A percentile compares a stretch with the other conserved stretches of the same genome.
Evolutionary conservation across 2,329 filamentous ascomycete genomes (phyloP).

Genomic region (Rhynchosporium secalis): DNA sequence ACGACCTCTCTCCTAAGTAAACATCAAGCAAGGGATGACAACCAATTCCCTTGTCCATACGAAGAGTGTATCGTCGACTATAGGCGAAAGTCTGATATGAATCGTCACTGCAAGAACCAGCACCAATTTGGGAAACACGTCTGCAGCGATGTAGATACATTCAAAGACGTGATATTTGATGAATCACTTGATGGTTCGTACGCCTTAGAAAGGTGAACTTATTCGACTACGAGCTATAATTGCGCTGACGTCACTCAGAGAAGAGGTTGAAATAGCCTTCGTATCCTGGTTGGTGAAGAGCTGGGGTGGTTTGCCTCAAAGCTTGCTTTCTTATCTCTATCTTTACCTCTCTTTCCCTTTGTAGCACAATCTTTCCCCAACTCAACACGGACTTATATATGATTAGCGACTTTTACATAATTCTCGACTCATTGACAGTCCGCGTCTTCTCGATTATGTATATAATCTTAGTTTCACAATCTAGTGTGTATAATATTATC

Average conservation of each 20-base stretch:
- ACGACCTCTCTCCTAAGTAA: not conserved
- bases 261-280: no score
- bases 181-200: not conserved
- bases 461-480: no score
- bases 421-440: no score
- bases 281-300: no score
- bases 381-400: no score
- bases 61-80: not conserved
- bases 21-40: not conserved
- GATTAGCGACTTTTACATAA: no score
- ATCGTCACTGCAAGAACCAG: constrained; percentile 1
- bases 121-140: not conserved
- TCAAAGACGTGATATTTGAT: not conserved
- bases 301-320: no score
- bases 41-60: not conserved
- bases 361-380: no score
- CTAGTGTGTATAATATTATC: no score
- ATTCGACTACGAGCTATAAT: not conserved
- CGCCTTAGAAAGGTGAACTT: not conserved
- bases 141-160: not conserved
- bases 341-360: no score
- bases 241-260: not conserved
- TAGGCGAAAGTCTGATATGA: not conserved
- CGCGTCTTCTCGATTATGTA: no score
- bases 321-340: no score